Conservation (phyloP, 2,329 filamentous ascomycete genomes). For the Alternaria alternata region DNA sequence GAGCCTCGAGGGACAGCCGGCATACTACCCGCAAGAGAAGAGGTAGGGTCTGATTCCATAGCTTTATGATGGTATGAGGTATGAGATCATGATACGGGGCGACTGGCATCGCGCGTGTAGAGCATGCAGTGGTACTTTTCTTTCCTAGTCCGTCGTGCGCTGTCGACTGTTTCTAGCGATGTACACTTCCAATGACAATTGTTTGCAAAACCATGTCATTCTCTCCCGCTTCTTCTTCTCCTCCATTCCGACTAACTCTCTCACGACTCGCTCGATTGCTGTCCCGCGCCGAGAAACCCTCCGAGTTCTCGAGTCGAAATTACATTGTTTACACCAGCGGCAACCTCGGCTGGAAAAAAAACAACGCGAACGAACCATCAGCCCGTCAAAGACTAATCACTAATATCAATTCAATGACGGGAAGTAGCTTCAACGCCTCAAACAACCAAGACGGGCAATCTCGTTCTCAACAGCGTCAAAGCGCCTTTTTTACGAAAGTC, state of each 20-base stretch:
- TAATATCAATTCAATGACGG: too few species aligned
- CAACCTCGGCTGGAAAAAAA: too few species aligned
- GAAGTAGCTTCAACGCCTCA: too few species aligned
- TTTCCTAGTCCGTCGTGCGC: background rate
- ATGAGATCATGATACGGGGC: slow-evolving; percentile 29
- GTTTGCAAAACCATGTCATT: background rate
- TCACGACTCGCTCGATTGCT: background rate
- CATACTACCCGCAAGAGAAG: slow-evolving; percentile 48
- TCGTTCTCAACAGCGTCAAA: too few species aligned
- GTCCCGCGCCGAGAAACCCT: background rate
- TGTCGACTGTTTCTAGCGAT: slow-evolving; percentile 4
- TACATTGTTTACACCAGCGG: too few species aligned
- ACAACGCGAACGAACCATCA: too few species aligned
- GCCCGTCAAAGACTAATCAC: too few species aligned
- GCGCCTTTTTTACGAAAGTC: too few species aligned
- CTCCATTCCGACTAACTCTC: background rate
- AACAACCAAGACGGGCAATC: too few species aligned
- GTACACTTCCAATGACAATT: background rate
- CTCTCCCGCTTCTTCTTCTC: background rate
- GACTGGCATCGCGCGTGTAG: background rate
- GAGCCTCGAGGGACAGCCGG: slow-evolving; percentile 46
- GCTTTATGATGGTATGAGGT: slow-evolving; percentile 33
- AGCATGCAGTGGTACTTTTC: background rate
- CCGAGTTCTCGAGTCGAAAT: background rate
- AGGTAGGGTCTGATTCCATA: slow-evolving; percentile 18